phyloP scores from a whole-genome alignment of 768 basidiomycete species.

The Lentinula aciculospora region DNA sequence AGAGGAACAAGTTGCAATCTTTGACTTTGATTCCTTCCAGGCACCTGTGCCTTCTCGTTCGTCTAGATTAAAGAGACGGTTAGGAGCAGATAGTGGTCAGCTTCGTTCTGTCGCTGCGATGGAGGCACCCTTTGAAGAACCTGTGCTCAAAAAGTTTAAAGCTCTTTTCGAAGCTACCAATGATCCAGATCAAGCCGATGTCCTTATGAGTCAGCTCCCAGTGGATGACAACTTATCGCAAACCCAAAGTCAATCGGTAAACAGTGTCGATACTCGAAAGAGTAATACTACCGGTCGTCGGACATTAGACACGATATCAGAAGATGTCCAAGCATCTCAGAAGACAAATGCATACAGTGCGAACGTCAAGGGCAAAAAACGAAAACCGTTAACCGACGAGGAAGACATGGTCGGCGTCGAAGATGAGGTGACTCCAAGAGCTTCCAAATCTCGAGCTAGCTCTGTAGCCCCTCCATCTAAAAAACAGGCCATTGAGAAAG shows the following conservation, averaged over 20 bases:
- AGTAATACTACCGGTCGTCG: not conserved
- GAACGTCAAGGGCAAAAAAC: constrained; percentile 27
- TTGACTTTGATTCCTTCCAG: constrained; percentile 19
- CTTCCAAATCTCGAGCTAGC: constrained; percentile 6
- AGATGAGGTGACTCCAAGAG: constrained; percentile 10
- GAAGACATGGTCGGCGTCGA: constrained; percentile 29
- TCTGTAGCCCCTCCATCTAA: constrained; percentile 24
- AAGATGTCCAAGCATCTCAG: constrained; percentile 30
- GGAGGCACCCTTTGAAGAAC: constrained; percentile 33
- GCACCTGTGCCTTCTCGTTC: constrained; percentile 34
- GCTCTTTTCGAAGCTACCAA: constrained; percentile 64
- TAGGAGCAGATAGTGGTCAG: constrained; percentile 24
- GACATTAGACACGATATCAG: constrained; percentile 14
- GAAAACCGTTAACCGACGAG: constrained; percentile 29
- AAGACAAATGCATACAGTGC: not conserved
- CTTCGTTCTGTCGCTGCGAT: constrained; percentile 20
- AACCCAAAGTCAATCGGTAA: constrained; percentile 11
- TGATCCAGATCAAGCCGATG: constrained; percentile 32
- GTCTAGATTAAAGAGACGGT: constrained; percentile 50
- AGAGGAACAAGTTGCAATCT: not conserved
- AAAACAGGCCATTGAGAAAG: constrained; percentile 35
- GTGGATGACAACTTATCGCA: constrained; percentile 13
- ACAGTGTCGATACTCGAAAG: constrained; percentile 22
- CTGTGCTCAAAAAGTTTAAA: constrained; percentile 65
- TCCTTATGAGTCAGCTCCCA: not conserved